Evolutionary conservation across 805 yeast genomes (phyloP).

Genomic region (Metschnikowia dekortorum): DNA sequence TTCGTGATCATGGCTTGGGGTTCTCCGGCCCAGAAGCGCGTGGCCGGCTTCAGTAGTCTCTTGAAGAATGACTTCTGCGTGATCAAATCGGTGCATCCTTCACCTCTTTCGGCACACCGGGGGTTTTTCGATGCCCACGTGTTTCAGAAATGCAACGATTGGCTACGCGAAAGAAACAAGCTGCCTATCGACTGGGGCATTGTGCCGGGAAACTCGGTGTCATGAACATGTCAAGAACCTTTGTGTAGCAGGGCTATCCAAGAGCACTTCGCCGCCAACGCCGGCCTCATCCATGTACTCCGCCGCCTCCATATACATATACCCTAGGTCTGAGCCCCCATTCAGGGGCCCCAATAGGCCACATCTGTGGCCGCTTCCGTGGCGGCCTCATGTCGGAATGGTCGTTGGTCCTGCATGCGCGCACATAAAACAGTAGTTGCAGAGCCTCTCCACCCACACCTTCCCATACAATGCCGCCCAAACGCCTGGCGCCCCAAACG

Average conservation of each 20-base stretch:
- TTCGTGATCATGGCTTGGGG: conserved; percentile 83
- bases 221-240: neutral
- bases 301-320: no score
- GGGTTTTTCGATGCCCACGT: conserved; percentile 77
- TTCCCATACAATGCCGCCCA: neutral
- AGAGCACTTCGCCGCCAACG: no score
- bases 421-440: neutral
- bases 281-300: no score
- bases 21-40: conserved; percentile 61
- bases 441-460: neutral
- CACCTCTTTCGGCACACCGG: conserved; percentile 86
- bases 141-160: conserved; percentile 70
- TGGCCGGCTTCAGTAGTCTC: conserved; percentile 32
- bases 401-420: neutral
- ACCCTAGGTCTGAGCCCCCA: no score
- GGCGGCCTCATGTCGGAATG: no score
- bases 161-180: conserved; percentile 49
- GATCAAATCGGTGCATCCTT: conserved; percentile 83
- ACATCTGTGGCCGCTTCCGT: no score
- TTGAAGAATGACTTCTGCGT: conserved; percentile 42
- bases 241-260: no score
- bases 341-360: no score
- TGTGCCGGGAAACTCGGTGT: conserved; percentile 21
- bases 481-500: neutral
- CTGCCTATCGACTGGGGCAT: conserved; percentile 64